Conservation (phyloP, 139 green algal species). For the Chlorella sp. region DNA sequence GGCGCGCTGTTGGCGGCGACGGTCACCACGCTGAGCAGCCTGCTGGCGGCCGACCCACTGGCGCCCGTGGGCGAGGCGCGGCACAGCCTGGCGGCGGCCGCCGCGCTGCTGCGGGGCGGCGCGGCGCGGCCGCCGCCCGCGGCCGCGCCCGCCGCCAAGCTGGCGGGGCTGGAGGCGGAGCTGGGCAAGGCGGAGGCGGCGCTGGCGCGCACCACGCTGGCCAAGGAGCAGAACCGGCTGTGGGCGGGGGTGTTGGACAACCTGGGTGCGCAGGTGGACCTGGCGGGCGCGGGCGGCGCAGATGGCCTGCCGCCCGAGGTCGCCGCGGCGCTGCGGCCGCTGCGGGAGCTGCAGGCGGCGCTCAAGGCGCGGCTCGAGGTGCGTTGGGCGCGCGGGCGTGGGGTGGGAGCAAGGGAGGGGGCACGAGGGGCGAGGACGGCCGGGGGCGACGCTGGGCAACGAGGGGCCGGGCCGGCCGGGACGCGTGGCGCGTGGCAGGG, state of each 20-base stretch:
- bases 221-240: slow-evolving; percentile 3
- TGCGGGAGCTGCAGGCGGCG: slow-evolving; percentile 1
- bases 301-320: background rate
- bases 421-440: no score
- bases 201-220: background rate
- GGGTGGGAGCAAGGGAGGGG: no score
- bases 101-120: no score
- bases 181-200: slow-evolving; percentile 4
- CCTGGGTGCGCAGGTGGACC: slow-evolving; percentile 18
- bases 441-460: no score
- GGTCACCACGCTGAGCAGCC: background rate
- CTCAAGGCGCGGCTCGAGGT: slow-evolving; percentile 20
- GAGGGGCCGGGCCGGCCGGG: no score
- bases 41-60: slow-evolving; percentile 10
- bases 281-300: background rate
- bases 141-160: slow-evolving; percentile 1
- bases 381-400: no score
- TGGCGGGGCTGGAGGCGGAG: slow-evolving; percentile 3
- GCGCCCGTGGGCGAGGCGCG: no score
- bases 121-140: no score
- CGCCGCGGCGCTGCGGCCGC: background rate
- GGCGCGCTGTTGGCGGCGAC: background rate
- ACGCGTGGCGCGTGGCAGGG: no score
- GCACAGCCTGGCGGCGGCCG: no score
- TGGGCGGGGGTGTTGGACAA: slow-evolving; percentile 6